Conservation (phyloP, 106 monocot genomes). For the Dendrobium nobile region DNA sequence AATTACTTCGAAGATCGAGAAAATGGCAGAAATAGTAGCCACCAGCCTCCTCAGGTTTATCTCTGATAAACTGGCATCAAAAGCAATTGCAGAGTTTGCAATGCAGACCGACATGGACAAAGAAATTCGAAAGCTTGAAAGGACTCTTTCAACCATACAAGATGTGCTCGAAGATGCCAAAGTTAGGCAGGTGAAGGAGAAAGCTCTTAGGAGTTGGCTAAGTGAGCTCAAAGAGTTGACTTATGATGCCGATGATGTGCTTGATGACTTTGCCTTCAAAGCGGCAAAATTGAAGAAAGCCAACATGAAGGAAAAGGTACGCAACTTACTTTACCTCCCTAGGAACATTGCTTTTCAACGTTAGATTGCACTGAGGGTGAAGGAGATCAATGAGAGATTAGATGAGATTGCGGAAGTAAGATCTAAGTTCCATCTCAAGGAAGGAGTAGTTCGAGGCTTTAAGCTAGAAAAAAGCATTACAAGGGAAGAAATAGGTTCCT, state of each 20-base stretch:
- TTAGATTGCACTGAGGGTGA: conserved; percentile 13
- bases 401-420: conserved; percentile 32
- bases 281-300: not conserved
- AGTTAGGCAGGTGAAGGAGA: conserved; percentile 12
- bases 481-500: conserved; percentile 13
- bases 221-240: conserved; percentile 27
- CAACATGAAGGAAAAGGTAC: conserved; percentile 1
- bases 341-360: not conserved
- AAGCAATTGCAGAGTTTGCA: not conserved
- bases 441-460: not conserved
- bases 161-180: conserved; percentile 35
- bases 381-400: conserved; percentile 21
- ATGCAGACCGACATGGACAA: conserved; percentile 3
- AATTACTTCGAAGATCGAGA: too few species aligned
- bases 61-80: conserved; percentile 9
- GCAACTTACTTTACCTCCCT: not conserved
- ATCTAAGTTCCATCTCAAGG: conserved; percentile 16
- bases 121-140: conserved; percentile 22
- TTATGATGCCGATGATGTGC: conserved; percentile 26
- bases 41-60: conserved; percentile 8
- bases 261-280: conserved; percentile 13
- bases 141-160: conserved; percentile 14
- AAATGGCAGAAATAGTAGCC: not conserved
- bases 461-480: not conserved
- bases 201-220: conserved; percentile 24